Percentiles rank a stretch among this genome's conserved stretches.
phyloP scores from a whole-genome alignment of 1,284 basidiomycete species.

The Pseudozyma tsukubaensis region DNA sequence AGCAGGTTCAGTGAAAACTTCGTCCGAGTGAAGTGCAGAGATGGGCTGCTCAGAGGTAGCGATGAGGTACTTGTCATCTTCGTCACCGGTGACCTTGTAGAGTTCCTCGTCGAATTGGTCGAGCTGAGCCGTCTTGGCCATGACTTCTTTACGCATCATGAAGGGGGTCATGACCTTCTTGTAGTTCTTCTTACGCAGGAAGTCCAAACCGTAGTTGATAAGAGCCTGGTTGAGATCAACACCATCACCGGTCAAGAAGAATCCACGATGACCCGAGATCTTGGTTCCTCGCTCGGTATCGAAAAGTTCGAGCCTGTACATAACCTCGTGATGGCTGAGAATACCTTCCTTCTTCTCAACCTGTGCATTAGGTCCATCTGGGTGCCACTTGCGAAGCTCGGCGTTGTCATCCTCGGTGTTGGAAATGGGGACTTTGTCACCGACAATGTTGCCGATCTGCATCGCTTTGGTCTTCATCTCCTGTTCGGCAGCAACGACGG shows the following conservation, averaged over 20 bases:
- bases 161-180: constrained; percentile 97
- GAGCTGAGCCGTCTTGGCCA: constrained; percentile 96
- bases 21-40: constrained; percentile 92
- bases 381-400: constrained; percentile 85
- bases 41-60: constrained; percentile 99
- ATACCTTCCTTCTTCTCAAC: constrained; percentile 76
- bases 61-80: constrained; percentile 98
- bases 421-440: constrained; percentile 85
- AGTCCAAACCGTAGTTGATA: constrained; percentile 94
- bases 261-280: constrained; percentile 93
- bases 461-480: constrained; percentile 83
- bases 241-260: constrained; percentile 94
- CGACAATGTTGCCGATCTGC: constrained; percentile 91
- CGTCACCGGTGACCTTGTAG: constrained; percentile 88
- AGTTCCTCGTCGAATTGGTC: constrained; percentile 98
- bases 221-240: constrained; percentile 97
- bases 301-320: constrained; percentile 91
- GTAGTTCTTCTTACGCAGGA: constrained; percentile 83
- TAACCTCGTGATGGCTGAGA: constrained; percentile 95
- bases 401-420: constrained; percentile 94
- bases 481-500: constrained; percentile 75
- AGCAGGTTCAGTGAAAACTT: constrained; percentile 95
- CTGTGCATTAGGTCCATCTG: constrained; percentile 77
- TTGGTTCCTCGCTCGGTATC: constrained; percentile 92
- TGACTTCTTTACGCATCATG: constrained; percentile 97